Conservation (phyloP, 2,329 filamentous ascomycete genomes). For the Atkinsonella texensis region DNA sequence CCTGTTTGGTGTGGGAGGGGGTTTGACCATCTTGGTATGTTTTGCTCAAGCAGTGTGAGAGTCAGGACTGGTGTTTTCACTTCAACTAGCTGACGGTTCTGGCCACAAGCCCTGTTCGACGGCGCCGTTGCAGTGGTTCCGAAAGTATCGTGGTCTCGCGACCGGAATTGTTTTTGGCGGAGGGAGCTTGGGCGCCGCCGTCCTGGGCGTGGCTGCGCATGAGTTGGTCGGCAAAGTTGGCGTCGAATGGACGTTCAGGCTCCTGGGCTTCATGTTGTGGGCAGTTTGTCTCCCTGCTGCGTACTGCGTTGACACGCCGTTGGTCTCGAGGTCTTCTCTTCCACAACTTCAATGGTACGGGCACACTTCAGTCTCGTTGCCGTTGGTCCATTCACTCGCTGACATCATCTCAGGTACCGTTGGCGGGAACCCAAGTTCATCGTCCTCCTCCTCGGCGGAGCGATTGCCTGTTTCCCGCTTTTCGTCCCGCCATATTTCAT, state of each 20-base stretch:
- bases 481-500: conserved; percentile 19
- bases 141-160: conserved; percentile 15
- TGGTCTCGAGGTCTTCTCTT: conserved; percentile 4
- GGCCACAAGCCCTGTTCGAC: conserved; percentile 14
- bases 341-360: conserved; percentile 15
- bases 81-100: not conserved
- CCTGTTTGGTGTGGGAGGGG: conserved; percentile 16
- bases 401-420: conserved; percentile 11
- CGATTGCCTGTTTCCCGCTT: conserved; percentile 15
- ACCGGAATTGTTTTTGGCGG: conserved; percentile 18
- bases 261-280: conserved; percentile 16
- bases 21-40: conserved; percentile 15
- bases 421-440: conserved; percentile 14
- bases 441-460: conserved; percentile 12
- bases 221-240: conserved; percentile 13
- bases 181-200: conserved; percentile 15
- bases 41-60: not conserved
- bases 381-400: not conserved
- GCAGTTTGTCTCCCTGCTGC: conserved; percentile 16
- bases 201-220: conserved; percentile 14
- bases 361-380: no score
- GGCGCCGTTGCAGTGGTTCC: conserved; percentile 15
- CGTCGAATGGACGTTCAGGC: conserved; percentile 16
- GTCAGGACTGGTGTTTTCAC: no score
- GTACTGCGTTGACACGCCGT: conserved; percentile 11